Percentiles rank a stretch among this genome's conserved stretches.
phyloP scores from a whole-genome alignment of 768 basidiomycete genomes.

The Serendipita sp. region DNA sequence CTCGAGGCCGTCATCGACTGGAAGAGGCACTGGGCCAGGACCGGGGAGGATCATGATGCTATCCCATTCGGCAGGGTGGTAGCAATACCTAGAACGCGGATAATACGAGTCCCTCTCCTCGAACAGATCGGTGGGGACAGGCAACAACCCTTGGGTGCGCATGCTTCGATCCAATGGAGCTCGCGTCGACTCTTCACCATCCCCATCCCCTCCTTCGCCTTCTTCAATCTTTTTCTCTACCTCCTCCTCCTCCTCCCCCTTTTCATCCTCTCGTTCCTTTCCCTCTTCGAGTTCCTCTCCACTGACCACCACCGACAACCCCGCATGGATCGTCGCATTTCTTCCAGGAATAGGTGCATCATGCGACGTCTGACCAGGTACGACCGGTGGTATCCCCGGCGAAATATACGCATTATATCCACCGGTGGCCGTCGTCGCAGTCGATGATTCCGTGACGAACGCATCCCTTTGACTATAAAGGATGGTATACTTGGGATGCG shows the following conservation, averaged over 20 bases:
- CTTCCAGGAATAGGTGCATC: no score
- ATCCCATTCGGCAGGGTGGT: constrained; percentile 1
- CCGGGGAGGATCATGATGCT: neutral
- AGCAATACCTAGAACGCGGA: neutral
- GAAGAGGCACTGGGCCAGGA: neutral
- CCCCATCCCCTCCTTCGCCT: neutral
- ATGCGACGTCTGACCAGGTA: no score
- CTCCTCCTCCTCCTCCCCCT: neutral
- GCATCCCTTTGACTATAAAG: neutral
- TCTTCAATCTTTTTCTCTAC: neutral
- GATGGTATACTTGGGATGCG: neutral
- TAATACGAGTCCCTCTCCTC: neutral
- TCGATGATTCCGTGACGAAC: no score
- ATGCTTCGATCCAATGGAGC: neutral
- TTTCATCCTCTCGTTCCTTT: no score
- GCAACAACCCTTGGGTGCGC: neutral
- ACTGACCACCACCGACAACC: neutral
- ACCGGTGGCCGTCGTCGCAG: no score
- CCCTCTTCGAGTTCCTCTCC: neutral
- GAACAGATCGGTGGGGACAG: neutral
- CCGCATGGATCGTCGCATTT: no score
- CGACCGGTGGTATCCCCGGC: no score
- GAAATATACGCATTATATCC: no score
- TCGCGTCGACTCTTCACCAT: no score
- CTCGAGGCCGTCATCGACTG: neutral